Percentiles rank a stretch among this genome's conserved stretches.
phyloP scores from a whole-genome alignment of 192 early-diverging fungal genomes.

The Umbelopsis sp. region DNA sequence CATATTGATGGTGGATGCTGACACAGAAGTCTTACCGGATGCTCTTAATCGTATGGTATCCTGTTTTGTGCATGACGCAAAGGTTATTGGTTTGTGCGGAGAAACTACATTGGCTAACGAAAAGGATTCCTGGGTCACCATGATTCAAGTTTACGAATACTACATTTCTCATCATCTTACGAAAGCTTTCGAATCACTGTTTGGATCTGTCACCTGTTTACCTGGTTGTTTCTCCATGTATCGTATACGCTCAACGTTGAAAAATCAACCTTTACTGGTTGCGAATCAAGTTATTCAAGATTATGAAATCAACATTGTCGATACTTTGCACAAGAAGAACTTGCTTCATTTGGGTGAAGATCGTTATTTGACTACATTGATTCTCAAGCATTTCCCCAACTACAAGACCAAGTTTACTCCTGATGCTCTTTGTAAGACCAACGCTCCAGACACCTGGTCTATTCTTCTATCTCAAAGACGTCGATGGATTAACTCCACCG shows the following conservation, averaged over 20 bases:
- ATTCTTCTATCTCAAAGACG: constrained; percentile 96
- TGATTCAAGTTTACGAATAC: constrained; percentile 99
- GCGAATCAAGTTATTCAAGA: constrained; percentile 88
- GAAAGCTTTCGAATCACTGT: constrained; percentile 97
- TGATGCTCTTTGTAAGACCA: constrained; percentile 92
- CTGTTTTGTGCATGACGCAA: constrained; percentile 85
- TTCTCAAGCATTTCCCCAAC: constrained; percentile 98
- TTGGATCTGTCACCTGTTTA: constrained; percentile 96
- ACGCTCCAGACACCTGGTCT: constrained; percentile 90
- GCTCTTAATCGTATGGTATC: constrained; percentile 93
- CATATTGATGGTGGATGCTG: constrained; percentile 97
- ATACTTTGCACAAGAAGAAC: constrained; percentile 99
- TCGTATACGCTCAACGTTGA: constrained; percentile 85
- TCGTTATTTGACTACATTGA: constrained; percentile 92
- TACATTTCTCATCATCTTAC: constrained; percentile 97
- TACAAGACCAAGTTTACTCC: constrained; percentile 92
- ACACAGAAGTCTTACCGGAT: constrained; percentile 90
- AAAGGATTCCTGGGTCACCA: constrained; percentile 90
- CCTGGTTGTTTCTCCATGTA: constrained; percentile 99
- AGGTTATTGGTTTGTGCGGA: constrained; percentile 94
- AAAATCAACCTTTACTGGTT: constrained; percentile 90
- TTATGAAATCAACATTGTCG: constrained; percentile 92
- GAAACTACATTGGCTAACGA: constrained; percentile 95
- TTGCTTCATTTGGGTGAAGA: constrained; percentile 98
- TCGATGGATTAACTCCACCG: constrained; percentile 99